Evolutionary conservation across 83 land plant species (phyloP).

Genomic region (Isoetes engelmannii): DNA sequence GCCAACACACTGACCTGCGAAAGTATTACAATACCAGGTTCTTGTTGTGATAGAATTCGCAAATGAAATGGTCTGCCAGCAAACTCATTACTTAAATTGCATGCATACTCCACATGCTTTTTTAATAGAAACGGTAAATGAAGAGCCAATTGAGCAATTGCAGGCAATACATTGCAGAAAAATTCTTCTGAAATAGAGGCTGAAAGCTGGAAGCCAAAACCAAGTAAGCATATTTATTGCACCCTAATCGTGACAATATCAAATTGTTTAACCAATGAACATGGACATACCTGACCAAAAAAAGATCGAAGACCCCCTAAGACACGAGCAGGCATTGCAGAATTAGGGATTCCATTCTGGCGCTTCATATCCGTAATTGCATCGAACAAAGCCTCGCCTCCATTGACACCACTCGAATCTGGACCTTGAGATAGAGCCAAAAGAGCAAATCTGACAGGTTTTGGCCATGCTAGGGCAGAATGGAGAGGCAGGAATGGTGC

Average conservation of each 20-base stretch:
- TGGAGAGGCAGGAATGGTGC: too few relatives aligned
- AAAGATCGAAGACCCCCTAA: slow-evolving; percentile 16
- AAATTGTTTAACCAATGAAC: neutral
- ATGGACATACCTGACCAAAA: slow-evolving; percentile 20
- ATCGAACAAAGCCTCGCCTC: slow-evolving; percentile 25
- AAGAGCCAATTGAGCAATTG: slow-evolving; percentile 26
- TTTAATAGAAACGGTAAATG: slow-evolving; percentile 13
- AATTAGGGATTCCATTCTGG: slow-evolving; percentile 10
- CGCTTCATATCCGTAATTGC: slow-evolving; percentile 24
- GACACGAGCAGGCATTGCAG: slow-evolving; percentile 6
- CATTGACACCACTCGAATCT: slow-evolving; percentile 11
- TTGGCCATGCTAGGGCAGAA: too few relatives aligned
- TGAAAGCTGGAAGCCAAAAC: slow-evolving; percentile 1
- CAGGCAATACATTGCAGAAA: slow-evolving; percentile 18
- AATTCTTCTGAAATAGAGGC: slow-evolving; percentile 5
- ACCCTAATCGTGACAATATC: neutral
- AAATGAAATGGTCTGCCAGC: slow-evolving; percentile 2
- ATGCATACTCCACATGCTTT: slow-evolving; percentile 4
- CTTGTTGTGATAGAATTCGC: slow-evolving; percentile 17
- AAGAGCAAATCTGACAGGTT: slow-evolving; percentile 11
- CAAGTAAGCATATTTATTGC: neutral
- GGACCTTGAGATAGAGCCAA: slow-evolving; percentile 26
- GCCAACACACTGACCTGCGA: slow-evolving; percentile 12
- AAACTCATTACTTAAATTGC: slow-evolving; percentile 1
- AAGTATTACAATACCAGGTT: slow-evolving; percentile 23